Conservation (phyloP, 129 eudicot species). For the Calendula officinalis region DNA sequence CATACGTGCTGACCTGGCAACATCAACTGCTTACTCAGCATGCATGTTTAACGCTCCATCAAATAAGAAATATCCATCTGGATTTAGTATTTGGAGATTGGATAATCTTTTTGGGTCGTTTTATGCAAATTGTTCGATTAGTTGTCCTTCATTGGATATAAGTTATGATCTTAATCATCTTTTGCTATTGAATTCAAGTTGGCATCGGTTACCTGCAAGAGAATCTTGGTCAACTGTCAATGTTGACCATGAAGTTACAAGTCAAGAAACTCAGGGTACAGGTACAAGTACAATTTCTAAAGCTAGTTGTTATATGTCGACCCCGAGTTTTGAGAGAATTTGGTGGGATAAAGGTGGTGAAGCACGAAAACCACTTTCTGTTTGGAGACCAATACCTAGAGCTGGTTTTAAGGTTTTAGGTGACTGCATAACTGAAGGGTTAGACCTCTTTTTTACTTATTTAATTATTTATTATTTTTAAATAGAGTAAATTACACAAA, state of each 20-base stretch:
- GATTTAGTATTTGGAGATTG: conserved; percentile 92
- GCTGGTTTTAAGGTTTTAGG: conserved; percentile 9
- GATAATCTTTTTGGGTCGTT: conserved; percentile 88
- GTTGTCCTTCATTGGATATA: conserved; percentile 46
- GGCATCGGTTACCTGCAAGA: conserved; percentile 44
- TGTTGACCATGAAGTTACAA: conserved; percentile 30
- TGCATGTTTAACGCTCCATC: conserved; percentile 55
- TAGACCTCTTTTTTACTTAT: conserved; percentile 14
- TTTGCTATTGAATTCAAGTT: conserved; percentile 58
- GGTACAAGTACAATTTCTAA: conserved; percentile 66
- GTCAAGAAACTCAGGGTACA: conserved; percentile 41
- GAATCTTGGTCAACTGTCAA: conserved; percentile 39
- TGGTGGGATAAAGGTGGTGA: conserved; percentile 99
- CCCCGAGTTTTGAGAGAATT: conserved; percentile 89
- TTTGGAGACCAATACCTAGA: conserved; percentile 3
- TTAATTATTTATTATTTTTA: conserved; percentile 8
- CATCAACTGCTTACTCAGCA: conserved; percentile 78
- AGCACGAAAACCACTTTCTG: conserved; percentile 58
- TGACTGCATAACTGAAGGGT: conserved; percentile 54
- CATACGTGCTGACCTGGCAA: conserved; percentile 80
- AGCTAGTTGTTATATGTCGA: conserved; percentile 61
- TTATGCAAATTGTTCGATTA: conserved; percentile 56
- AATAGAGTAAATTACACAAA: too few relatives aligned
- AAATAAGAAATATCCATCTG: conserved; percentile 54
- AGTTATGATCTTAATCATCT: conserved; percentile 80